Base-by-base conservation (phyloP, 2,329 filamentous ascomycete species). In the Fusarium nisikadoi region DNA sequence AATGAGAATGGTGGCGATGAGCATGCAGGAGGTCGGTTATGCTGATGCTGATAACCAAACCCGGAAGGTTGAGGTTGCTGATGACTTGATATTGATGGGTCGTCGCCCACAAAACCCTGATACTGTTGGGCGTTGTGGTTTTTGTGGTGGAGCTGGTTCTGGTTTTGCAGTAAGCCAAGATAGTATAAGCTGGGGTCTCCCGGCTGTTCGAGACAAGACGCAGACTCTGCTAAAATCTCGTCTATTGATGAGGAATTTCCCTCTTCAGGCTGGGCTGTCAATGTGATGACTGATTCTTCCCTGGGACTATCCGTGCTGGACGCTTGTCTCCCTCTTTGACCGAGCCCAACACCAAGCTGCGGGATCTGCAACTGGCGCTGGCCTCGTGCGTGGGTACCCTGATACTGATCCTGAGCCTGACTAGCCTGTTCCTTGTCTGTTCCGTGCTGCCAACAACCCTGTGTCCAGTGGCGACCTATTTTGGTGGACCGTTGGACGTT, bases 401-500 rank as follows among this genome's bases (percentile, higher is more conserved):
- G 72, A 69, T 75, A 54, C 62, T 74, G 72, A 47, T 65, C 46
- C 53, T 74, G 73, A 47, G 60, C 71, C 71, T 68, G 60, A 43
- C 55, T 62, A 56, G 60, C 65, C 64, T 62, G 64, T 27, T 50
- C 74, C 70, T 74, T 62, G 54, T 61, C 65, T 59, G 56, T 50
- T 60, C 70, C 49, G 65, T 66, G 65, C 53, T 72, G 68, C 68
- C 53, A 71, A 56, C 57, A 70, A 73, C 65, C 70, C 70, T 73
- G 70, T 42, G 29, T 43, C 63, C 47, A 73, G 61, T 73, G 63
- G 70, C 71, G 56, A 63, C 74, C 68, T 72, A 62, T 72, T 72
- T 60, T 72, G 73, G 65, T 76, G 71, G 74, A 74, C 74, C 72
- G 74, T 76, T 75, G 75, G 70, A 75, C 65, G 55, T 41, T 62